Evolutionary conservation across 371 early-diverging fungal species (phyloP), one percentile per base, ranked within the genome.

Genomic region (Entomophthora muscae): DNA sequence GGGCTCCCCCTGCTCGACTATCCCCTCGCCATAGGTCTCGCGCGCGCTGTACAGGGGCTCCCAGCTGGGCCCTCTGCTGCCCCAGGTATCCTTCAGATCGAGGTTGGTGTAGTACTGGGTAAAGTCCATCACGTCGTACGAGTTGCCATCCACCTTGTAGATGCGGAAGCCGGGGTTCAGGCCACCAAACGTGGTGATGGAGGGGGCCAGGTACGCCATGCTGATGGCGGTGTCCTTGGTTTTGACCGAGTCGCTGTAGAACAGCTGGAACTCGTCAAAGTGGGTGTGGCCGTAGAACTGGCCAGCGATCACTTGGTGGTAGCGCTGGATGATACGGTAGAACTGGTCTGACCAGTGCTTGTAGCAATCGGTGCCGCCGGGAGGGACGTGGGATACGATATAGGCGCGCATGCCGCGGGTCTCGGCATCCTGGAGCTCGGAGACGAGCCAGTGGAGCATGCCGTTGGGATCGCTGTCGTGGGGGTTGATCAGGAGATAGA

Each of bases 231-330:
- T 55, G 1, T 33, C 32, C 17, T 23, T 27, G n/a, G 30, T 52
- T 21, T 53, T 26, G 22, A 10, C 27, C n/a, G 5, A 21, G 26
- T 54, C 10, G 27, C 55, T 33, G 31, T 67, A 67, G 52, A 56
- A 55, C 3, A 67, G n/a, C 26, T 65, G 28, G 29, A 65, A 67
- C 52, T 60, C 62, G 32, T 67, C 67, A 32, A 27, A 63, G 32
- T 67, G 66, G 24, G 32, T 23, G 23, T 67, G 67, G 33, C 67
- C 67, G 23, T 56, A 67, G 52, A 66, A 67, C 52, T 67, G 67
- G 5, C 29, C 67, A 28, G 30, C 32, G 32, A 67, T 65, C 3
- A 42, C 61, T n/a, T 65, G 21, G 1, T 61, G 28, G 42, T 53
- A 67, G 24, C 65, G n/a, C 5, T 30, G 32, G n/a, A 65, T n/a